Percentiles rank a stretch among this genome's conserved stretches.
These are phyloP conservation scores for Populus trichocarpa DNA, from an alignment of 441 rosid genomes.

Conservation along the genomic window DNA sequence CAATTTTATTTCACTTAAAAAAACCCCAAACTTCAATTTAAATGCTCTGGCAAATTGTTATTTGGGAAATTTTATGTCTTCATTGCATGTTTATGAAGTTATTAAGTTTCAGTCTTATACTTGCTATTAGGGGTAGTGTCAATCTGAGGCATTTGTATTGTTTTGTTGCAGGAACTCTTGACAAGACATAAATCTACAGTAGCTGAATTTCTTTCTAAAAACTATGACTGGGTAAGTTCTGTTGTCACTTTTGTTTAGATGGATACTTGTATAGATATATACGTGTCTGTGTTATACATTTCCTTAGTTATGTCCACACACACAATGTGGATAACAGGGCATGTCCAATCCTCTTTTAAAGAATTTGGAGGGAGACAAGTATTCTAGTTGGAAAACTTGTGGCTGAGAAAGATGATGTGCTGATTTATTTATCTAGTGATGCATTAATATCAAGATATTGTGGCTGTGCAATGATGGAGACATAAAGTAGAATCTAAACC, in stretches of 20 bases:
- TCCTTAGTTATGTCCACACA: background rate
- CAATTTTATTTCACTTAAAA: background rate
- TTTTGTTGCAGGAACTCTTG: conserved; percentile 66
- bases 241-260: background rate
- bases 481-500: background rate
- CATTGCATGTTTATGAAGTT: background rate
- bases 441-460: background rate
- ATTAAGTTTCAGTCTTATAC: background rate
- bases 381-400: background rate
- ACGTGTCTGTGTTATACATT: background rate
- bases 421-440: background rate
- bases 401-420: background rate
- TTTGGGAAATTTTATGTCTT: background rate
- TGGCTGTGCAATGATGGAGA: background rate
- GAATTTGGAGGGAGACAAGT: background rate
- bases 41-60: background rate
- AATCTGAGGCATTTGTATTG: conserved; percentile 12
- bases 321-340: background rate
- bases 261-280: background rate
- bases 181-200: conserved; percentile 98
- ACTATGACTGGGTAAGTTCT: conserved; percentile 89
- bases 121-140: background rate
- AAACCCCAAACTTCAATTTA: background rate
- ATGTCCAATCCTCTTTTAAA: background rate
- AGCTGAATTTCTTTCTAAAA: conserved; percentile 85